Percentiles rank a stretch among this genome's conserved stretches.
phyloP scores from a whole-genome alignment of 2,329 filamentous ascomycete species.

The Oidium heveae region DNA sequence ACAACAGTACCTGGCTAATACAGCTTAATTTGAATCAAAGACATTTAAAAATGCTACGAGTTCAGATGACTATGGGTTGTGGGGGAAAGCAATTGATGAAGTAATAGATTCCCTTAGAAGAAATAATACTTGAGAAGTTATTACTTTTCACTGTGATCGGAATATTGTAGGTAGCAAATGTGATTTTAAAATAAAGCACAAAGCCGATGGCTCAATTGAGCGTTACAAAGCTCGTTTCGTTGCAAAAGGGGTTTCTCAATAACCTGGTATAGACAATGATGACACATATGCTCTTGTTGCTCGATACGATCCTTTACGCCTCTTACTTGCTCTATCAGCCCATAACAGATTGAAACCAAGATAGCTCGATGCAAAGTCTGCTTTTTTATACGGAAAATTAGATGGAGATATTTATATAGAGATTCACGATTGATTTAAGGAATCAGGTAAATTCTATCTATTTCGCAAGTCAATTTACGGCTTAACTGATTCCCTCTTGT shows the following conservation, averaged over 20 bases:
- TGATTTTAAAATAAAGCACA: not conserved
- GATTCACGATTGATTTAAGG: not conserved
- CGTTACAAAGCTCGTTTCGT: not conserved
- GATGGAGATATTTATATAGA: not conserved
- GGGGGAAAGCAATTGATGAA: not conserved
- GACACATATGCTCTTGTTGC: not conserved
- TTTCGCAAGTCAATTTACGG: not conserved
- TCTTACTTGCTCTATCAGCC: not conserved
- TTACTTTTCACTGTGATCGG: not conserved
- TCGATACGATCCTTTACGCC: not conserved
- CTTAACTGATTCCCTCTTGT: not conserved
- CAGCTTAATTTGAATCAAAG: not conserved
- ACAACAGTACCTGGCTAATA: too few species aligned
- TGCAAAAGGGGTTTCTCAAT: not conserved
- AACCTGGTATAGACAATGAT: not conserved
- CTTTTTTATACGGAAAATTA: not conserved
- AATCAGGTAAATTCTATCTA: not conserved
- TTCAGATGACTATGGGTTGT: not conserved
- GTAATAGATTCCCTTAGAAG: not conserved
- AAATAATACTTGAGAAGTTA: not conserved
- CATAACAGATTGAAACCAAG: not conserved
- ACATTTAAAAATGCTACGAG: not conserved
- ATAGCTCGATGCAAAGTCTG: not conserved
- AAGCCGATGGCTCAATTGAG: not conserved
- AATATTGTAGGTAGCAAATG: not conserved